Evolutionary conservation across 768 basidiomycete species (phyloP), one percentile per base, ranked within the genome.

Genomic region (Botryobasidium botryosum): DNA sequence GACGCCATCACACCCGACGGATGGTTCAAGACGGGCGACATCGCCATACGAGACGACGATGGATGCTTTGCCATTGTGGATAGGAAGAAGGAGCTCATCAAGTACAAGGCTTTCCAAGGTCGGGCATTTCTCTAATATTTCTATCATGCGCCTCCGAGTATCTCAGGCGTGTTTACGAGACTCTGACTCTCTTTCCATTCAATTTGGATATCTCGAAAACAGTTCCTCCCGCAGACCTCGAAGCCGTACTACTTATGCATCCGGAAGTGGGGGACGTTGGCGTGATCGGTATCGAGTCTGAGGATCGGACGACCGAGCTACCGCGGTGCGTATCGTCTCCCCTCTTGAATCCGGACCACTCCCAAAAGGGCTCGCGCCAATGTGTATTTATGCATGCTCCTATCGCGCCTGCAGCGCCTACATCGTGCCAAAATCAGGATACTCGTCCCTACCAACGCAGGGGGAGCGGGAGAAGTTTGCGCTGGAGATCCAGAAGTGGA

Each of bases 11-110:
- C 79, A 0, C 59, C 59, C 0, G 79, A 84, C 40, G 69, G 74
- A 3, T 94, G 84, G 84, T 77, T 87, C 64, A 85, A 80, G 66
- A 90, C 86, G 0, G 86, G 88, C 1, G 88, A 92, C 57, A 71
- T 91, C 40, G 80, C 72, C 1, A 57, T 68, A 15, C 61, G 72
- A 10, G 80, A 86, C 49, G 46, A 59, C 2, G 74, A 85, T 1
- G 88, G 84, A 0, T 81, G 68, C 56, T 83, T 75, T 57, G 71
- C 67, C 51, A 79, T 84, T 42, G 75, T 85, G 2, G 80, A 84
- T 53, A 63, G 84, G 27, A 65, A 69, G 39, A 83, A 83, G 49
- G 83, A 83, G 53, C 61, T 83, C 18, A 77, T 83, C 56, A 80
- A 83, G 53, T 81, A 82, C 61, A 81, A 82, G 64, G 75, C 24